Base-by-base conservation (phyloP, 306 rosid genomes). In the Vigna angularis region DNA sequence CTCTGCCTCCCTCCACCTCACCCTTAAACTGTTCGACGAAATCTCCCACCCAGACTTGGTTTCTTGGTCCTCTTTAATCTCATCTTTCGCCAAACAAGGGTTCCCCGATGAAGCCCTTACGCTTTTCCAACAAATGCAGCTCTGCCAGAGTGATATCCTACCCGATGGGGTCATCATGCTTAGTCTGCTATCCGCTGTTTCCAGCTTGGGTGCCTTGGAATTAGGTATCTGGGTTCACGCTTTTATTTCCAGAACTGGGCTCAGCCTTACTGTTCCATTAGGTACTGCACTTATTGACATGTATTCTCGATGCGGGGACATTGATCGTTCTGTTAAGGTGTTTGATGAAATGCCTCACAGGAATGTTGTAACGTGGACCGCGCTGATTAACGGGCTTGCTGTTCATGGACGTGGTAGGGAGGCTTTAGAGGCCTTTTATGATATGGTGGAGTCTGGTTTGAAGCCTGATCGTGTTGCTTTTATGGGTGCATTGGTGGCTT, bases 221-320 rank as follows among this genome's bases (percentile, higher is more conserved):
- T 84, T 87, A 65, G 91, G 89, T 26, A 72, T 79, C 6, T 90
- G 94, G 94, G 76, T 81, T 69, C 80, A 88, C 62, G 67, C 52
- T 69, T 86, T 71, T 28, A 62, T 90, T 48, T 30, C 51, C 3
- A 78, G 87, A 40, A 64, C 49, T 0, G 74, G 83, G 38, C 28
- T 90, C 71, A 72, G 13, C 5, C 52, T 86, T 2, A 79, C 79
- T n/a, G 85, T 87, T 75, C 80, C 89, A 50, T 22, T 90, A 62
- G 91, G 91, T 15, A 82, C 89, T 38, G 88, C 94, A 20, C 90
- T 90, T 45, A 50, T 90, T 66, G 84, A 90, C 22, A 87, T 90
- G 91, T 88, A 87, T 51, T 90, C 94, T 0, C 78, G 90, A 45
- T 90, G 91, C 48, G 94, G 94, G 22, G 76, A 78, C 11, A 83